Base-by-base conservation (phyloP, 148 eudicot genomes). In the Pouteria glomerata region DNA sequence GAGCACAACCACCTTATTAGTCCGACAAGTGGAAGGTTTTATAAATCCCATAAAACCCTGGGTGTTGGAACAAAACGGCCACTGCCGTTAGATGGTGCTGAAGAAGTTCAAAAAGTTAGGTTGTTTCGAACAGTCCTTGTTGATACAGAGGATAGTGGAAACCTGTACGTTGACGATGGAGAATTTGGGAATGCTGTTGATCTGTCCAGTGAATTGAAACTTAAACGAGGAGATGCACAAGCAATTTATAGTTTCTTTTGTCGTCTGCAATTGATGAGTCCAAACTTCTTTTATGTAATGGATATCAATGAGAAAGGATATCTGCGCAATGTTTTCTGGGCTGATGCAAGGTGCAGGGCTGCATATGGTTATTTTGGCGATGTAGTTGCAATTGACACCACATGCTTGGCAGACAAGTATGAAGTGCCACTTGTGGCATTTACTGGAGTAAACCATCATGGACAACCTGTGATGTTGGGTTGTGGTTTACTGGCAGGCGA, bases 261-360 rank as follows among this genome's bases (percentile, higher is more conserved):
- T 19, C 61, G 58, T 37, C 67, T 76, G 42, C 83, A 80, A 68
- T 45, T 76, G 71, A 57, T 50, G 51, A 69, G 66, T 50, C 71
- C 83, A 23, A 68, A 72, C 75, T 80, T 80, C 62, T 80, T 80
- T 33, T 80, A 76, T 26, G 76, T 76, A 16, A 72, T 76, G 74
- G 83, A 80, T 73, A 45, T 80, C 63, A 80, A 76, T 68, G 83
- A 80, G 76, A 68, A 63, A 72, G 80, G 83, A 45, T 72, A 65
- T 31, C 33, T 80, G 57, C 69, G 80, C 24, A 80, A 76, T 48
- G 67, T 76, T 29, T 80, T 80, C 44, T 80, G 83, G 83, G 83
- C 80, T n/a, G 83, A 80, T 18, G 41, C 73, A 47, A 76, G 50
- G 74, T 80, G 69, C 51, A 70, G 73, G 76, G 73, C 56, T 60